Percentiles rank a stretch among this genome's conserved stretches.
These are phyloP conservation scores for Amanita molliuscula DNA, from an alignment of 768 basidiomycete species.

Conservation along the genomic window DNA sequence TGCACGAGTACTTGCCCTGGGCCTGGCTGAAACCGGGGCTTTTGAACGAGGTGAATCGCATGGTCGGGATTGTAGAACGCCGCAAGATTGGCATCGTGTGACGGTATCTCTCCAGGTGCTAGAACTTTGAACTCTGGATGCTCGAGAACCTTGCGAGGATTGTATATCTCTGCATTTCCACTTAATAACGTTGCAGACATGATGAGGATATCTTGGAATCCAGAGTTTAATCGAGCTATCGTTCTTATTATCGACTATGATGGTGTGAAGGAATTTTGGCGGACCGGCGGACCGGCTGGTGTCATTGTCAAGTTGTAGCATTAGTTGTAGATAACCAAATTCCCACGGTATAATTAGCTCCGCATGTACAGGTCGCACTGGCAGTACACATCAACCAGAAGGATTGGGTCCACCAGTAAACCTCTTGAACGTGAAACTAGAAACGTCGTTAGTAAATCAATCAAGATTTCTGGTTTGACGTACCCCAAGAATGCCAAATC, in stretches of 20 bases:
- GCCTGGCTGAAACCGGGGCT: conserved; percentile 48
- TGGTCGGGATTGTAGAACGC: conserved; percentile 56
- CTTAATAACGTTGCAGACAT: conserved; percentile 19
- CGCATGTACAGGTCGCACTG: background rate
- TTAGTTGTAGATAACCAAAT: conserved; percentile 1
- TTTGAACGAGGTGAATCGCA: conserved; percentile 59
- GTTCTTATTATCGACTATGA: background rate
- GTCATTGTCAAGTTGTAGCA: background rate
- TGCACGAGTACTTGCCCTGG: conserved; percentile 58
- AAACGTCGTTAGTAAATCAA: background rate
- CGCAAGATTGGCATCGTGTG: conserved; percentile 42
- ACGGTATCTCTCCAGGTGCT: conserved; percentile 36
- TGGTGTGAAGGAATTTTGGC: background rate
- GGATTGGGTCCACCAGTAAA: conserved; percentile 32
- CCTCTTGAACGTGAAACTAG: conserved; percentile 80
- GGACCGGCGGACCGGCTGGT: background rate
- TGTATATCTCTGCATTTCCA: conserved; percentile 37
- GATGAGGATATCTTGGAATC: conserved; percentile 5
- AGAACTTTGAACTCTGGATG: conserved; percentile 47
- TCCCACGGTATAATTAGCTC: conserved; percentile 3
- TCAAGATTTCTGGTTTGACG: conserved; percentile 11
- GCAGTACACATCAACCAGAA: conserved; percentile 7
- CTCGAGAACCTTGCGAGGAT: conserved; percentile 45
- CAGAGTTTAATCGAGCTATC: background rate
- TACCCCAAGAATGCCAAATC: conserved; percentile 61